Base-by-base conservation (phyloP, 805 yeast species). In the Cyberlindnera suaveolens region DNA sequence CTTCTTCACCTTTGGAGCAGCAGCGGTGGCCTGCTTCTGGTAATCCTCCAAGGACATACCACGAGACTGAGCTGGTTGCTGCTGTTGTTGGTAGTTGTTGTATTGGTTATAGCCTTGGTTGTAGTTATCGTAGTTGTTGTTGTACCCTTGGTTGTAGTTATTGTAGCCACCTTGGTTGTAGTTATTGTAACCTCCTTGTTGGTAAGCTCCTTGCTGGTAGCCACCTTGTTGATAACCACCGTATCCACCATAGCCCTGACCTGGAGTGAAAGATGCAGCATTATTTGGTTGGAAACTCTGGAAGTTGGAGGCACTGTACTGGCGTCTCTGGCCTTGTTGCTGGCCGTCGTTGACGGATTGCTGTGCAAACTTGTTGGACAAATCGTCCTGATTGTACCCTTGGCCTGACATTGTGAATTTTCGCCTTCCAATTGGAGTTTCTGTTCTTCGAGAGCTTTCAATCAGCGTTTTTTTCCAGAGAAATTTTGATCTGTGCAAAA, bases 11-110 rank as follows among this genome's bases (percentile, higher is more conserved):
- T 57, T 47, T 15, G 46, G 39, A 16, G 47, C 40, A 10, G 67
- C 42, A 10, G 62, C 55, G 56, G 67, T 46, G 14, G 64, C 49
- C 34, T 81, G 85, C 60, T 82, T 82, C 60, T 85, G 82, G 67
- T 79, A 87, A 52, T 86, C 95, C 42, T 88, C 95, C 55, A 87
- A 72, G 33, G 90, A 75, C 87, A 86, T 80, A 48, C 80, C 82
- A 55, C 70, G 71, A 46, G 57, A 62, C 46, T 62, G 63, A 31
- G 49, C 49, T 37, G 60, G 51, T 45, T 54, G 62, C 26, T 45
- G 53, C 44, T 50, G 56, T 41, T 53, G 57, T 39, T 51, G 20
- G 54, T 51, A 45, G 45, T 53, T 51, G 57, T 55, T 54, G 61
- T 60, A 46, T 63, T 48, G 55, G 54, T 45, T 46, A 51, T 50